A percentile compares a stretch with the other conserved stretches of the same genome.
Conservation (phyloP, 257 asterid genomes). For the Nemophila menziesii region DNA sequence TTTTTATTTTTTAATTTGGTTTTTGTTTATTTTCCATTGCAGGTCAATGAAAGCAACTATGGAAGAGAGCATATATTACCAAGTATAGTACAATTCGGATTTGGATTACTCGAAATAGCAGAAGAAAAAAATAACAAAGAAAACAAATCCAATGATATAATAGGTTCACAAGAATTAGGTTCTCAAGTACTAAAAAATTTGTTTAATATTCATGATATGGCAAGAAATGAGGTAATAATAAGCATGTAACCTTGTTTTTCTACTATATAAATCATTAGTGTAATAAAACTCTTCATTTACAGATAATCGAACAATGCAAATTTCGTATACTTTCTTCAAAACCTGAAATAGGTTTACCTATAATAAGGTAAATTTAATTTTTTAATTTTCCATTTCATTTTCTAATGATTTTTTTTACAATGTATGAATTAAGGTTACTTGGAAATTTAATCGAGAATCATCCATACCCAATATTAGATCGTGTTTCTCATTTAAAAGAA, state of each 20-base stretch:
- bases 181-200: constrained; percentile 62
- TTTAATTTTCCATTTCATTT: not conserved
- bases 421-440: constrained; percentile 33
- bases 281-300: constrained; percentile 16
- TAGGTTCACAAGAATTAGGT: constrained; percentile 61
- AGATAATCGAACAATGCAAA: constrained; percentile 86
- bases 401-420: constrained; percentile 6
- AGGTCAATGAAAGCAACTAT: constrained; percentile 65
- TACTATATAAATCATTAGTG: not conserved
- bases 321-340: constrained; percentile 61
- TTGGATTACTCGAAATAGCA: constrained; percentile 64
- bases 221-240: constrained; percentile 62
- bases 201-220: constrained; percentile 78
- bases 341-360: constrained; percentile 53
- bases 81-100: constrained; percentile 70
- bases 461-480: constrained; percentile 60
- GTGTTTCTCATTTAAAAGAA: constrained; percentile 66
- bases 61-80: constrained; percentile 83
- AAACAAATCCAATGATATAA: constrained; percentile 41
- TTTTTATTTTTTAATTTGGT: not conserved
- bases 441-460: constrained; percentile 46
- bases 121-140: constrained; percentile 48
- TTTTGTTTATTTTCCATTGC: constrained; percentile 9
- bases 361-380: constrained; percentile 32
- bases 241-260: not conserved